These are phyloP conservation scores for Manihot esculenta DNA, from an alignment of 441 rosid genomes.

Conservation along the genomic window DNA sequence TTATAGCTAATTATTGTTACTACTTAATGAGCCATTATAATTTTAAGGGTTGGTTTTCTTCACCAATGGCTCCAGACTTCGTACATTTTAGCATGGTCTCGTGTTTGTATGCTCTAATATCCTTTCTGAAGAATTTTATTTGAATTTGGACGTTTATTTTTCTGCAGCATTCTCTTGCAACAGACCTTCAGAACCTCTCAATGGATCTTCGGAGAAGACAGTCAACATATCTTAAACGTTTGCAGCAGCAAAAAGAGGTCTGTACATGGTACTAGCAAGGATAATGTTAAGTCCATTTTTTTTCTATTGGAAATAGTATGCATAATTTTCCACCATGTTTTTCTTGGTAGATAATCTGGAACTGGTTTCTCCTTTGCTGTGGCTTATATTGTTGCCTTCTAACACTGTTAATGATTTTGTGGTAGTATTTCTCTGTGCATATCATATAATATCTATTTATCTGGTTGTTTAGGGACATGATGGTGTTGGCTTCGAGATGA, in stretches of 20 bases:
- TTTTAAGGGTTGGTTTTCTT: neutral
- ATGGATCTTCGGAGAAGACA: constrained; percentile 85
- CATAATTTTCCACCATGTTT: neutral
- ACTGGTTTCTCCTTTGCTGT: neutral
- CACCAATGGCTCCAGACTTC: neutral
- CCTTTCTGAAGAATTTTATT: constrained; percentile 6
- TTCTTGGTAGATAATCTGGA: neutral
- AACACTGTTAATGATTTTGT: neutral
- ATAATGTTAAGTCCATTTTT: neutral
- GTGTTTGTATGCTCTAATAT: neutral
- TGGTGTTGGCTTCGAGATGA: constrained; percentile 68
- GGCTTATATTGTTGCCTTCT: neutral
- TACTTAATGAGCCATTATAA: neutral
- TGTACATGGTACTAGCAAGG: neutral
- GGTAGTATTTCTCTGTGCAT: neutral
- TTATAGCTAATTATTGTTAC: neutral
- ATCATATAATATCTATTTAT: neutral
- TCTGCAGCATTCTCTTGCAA: constrained; percentile 73
- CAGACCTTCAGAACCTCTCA: constrained; percentile 75
- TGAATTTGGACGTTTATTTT: constrained; percentile 25
- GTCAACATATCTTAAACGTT: constrained; percentile 68
- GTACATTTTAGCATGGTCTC: neutral
- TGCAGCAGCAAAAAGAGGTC: constrained; percentile 80
- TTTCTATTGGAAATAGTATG: neutral
- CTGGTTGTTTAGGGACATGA: constrained; percentile 52